A percentile compares a stretch with the other conserved stretches of the same genome.
Conservation (phyloP, 2,329 filamentous ascomycete genomes). For the Calonectria hawksworthii region DNA sequence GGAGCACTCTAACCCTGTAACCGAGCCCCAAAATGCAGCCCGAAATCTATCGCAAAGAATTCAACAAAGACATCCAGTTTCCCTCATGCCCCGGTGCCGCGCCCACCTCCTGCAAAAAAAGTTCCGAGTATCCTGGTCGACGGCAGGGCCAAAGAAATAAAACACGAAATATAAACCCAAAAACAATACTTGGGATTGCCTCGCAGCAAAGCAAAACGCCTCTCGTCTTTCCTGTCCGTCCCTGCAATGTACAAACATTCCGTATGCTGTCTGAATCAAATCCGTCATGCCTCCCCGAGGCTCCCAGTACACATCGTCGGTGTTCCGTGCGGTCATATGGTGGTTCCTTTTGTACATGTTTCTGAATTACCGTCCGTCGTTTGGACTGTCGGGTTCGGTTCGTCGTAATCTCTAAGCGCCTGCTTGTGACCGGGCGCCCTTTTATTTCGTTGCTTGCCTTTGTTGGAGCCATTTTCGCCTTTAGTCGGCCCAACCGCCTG, state of each 20-base stretch:
- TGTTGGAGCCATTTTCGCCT: neutral
- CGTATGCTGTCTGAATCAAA: conserved; percentile 35
- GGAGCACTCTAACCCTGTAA: conserved; percentile 26
- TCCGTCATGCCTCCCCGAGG: conserved; percentile 36
- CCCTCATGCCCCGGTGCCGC: conserved; percentile 28
- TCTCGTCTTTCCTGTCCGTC: conserved; percentile 36
- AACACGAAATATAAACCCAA: conserved; percentile 15
- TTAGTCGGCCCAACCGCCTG: conserved; percentile 86
- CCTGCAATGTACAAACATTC: conserved; percentile 31
- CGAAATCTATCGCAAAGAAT: conserved; percentile 41
- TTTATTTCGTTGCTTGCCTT: conserved; percentile 13
- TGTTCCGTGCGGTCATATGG: neutral
- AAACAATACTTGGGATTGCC: conserved; percentile 17
- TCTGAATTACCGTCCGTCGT: conserved; percentile 22
- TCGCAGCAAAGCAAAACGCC: conserved; percentile 45
- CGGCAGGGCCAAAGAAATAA: conserved; percentile 22
- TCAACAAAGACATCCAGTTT: conserved; percentile 31
- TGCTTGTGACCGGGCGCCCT: conserved; percentile 7
- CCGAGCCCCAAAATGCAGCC: conserved; percentile 32
- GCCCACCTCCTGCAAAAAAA: conserved; percentile 28
- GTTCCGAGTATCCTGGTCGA: conserved; percentile 27
- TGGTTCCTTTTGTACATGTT: conserved; percentile 28
- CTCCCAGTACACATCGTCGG: conserved; percentile 18
- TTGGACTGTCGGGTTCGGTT: conserved; percentile 10
- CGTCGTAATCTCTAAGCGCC: conserved; percentile 16